Percentiles rank a stretch among this genome's conserved stretches.
Evolutionary conservation across 2,329 filamentous ascomycete genomes (phyloP).

Genomic region (Xenoacremonium recifei): DNA sequence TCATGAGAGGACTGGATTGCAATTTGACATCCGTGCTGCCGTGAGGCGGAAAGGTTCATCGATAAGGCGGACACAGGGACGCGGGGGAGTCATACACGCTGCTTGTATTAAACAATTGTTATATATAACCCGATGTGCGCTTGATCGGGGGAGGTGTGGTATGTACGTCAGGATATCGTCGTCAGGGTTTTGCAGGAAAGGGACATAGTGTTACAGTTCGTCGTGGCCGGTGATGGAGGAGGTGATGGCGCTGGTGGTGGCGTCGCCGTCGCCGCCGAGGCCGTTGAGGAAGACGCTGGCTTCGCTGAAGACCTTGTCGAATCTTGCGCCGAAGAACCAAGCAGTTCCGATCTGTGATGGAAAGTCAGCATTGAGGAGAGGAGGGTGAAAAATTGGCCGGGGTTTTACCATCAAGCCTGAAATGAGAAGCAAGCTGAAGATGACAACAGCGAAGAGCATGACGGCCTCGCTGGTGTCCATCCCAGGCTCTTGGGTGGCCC

Average conservation of each 20-base stretch:
- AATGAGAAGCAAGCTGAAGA: conserved; percentile 68
- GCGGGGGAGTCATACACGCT: conserved; percentile 5
- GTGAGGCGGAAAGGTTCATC: not conserved
- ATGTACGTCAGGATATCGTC: conserved; percentile 31
- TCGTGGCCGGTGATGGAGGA: conserved; percentile 30
- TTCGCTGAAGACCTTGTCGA: conserved; percentile 53
- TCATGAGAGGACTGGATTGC: conserved; percentile 82
- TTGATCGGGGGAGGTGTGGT: conserved; percentile 12
- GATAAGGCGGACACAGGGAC: not conserved
- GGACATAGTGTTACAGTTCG: conserved; percentile 31
- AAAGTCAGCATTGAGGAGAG: conserved; percentile 1
- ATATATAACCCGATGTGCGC: conserved; percentile 17
- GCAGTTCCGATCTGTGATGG: conserved; percentile 71
- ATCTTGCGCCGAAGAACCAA: conserved; percentile 77
- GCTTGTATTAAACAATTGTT: conserved; percentile 26
- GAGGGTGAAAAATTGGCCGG: not conserved
- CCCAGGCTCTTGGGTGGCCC: conserved; percentile 39
- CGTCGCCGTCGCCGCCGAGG: conserved; percentile 26
- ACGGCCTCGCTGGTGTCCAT: conserved; percentile 59
- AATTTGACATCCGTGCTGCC: conserved; percentile 99
- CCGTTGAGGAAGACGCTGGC: conserved; percentile 21
- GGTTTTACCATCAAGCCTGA: conserved; percentile 72
- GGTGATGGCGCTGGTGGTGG: conserved; percentile 21
- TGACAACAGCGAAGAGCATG: conserved; percentile 65
- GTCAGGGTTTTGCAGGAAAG: conserved; percentile 17